Base-by-base conservation (phyloP, 139 green algal species). In the Parachlorella kessleri region DNA sequence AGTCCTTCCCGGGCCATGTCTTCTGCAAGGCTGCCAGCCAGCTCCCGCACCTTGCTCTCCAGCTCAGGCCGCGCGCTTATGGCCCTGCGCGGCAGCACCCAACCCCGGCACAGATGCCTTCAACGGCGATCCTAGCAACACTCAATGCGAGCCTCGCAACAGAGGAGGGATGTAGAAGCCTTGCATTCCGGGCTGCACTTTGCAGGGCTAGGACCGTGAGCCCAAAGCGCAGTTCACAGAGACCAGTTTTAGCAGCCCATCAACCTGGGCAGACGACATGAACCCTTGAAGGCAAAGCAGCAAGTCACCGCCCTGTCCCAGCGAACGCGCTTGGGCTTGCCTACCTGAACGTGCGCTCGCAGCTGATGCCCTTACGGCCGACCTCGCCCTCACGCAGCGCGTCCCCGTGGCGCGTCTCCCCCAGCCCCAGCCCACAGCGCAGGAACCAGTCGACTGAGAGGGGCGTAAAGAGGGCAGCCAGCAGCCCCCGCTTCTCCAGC, bases 341-440 rank as follows among this genome's bases (percentile, higher is more conserved):
- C 28, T 33, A 70, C 73, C 73, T 76, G 55, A 97, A 98, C 26
- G 94, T 98, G 48, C 91, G 83, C 82, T 98, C 94, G 41, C 77
- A 87, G 72, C 76, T 90, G 67, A 97, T 96, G 66, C 94, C 94
- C 86, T 95, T 96, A n/a, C 94, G 83, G 2, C 87, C 83, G 8
- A 91, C 81, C 38, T 88, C 86, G 1, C 83, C 88, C 37, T 89
- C 83, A 24, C 54, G 39, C 0, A 66, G 41, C 4, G 30, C 23
- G 40, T 89, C 80, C 8, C 37, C 3, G 70, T 92, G 88, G 24
- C n/a, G 64, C 3, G 85, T 92, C 64, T 55, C 59, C 0, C 85
- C 90, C 72, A 97, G 70, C 2, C 90, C 92, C 77, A 97, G 86
- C 24, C 66, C 84, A n/a, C 69, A 48, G 7, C 37, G 63, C 23